Evolutionary conservation across 805 yeast genomes (phyloP), one percentile per base, ranked within the genome.

Genomic region (Candida nanaspora): DNA sequence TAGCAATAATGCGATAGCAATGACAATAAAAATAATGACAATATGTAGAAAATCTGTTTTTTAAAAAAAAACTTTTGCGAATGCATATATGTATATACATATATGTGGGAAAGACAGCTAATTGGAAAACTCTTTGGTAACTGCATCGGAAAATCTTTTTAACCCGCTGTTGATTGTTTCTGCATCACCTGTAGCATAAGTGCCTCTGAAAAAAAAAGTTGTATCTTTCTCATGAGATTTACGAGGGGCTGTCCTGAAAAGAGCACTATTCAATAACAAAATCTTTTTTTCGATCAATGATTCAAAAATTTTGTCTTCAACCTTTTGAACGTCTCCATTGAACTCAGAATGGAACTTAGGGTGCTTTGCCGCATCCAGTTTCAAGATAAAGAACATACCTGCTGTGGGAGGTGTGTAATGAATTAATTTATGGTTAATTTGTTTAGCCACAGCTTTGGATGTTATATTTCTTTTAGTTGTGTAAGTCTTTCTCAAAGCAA

Each of bases 391-490:
- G 63, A 82, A 82, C 89, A 82, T 82, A 53, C 89, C 89, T 3
- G 87, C 87, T 19, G 72, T 75, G 11, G 88, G 88, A 21, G 77
- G 72, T 35, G 59, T 56, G 45, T 60, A 65, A 37, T 55, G 52
- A 34, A 66, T 51, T 23, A 66, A 51, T 37, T 57, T 59, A 41
- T 52, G 45, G 41, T 78, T 77, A 50, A 80, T 54, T 59, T 70
- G 66, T 50, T 75, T 69, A 51, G 63, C 65, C 49, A 86, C 64
- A 3, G 91, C 72, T 53, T 83, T 91, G 46, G 85, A 71, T 36
- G 91, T 82, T 43, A 76, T 76, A 55, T 87, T 86, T 64, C 96
- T 78, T 65, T 85, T 83, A 48, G 66, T 69, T 27, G 93, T 78
- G 72, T 87, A 87, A 54, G 81, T 85, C 13, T 68, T 66, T 63